Base-by-base conservation (phyloP, 441 rosid genomes). In the Geranium incanum region DNA sequence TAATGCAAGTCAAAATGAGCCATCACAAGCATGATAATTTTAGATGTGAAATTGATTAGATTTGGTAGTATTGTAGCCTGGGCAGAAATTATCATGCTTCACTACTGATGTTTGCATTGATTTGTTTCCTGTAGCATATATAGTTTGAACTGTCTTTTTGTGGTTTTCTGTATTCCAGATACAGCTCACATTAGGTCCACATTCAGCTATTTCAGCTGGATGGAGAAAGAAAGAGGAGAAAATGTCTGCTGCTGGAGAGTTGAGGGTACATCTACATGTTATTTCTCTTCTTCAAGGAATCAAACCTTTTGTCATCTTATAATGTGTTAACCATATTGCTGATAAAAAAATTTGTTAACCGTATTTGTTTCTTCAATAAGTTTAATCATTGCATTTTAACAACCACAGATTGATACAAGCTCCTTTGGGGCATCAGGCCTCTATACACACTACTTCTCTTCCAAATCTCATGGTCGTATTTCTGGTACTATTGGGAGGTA, bases 401-500 rank as follows among this genome's bases (percentile, higher is more conserved):
- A 21, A 66, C 71, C 73, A 71, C 82, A 95, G 99, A 74, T 92
- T 72, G 93, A 92, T 72, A 72, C 91, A 50, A 85, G 86, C 77
- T 91, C 86, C 79, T 86, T 95, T 66, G 93, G 84, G 77, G 90
- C 81, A 71, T 89, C 95, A 68, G 89, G 93, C 23, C 89, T 82
- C 73, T 95, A 86, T 85, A 88, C 86, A 64, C 85, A 71, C 77
- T 79, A 79, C 70, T 85, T 92, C 75, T 95, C 98, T 19, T 76
- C 91, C 68, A 91, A 87, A 70, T 92, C 97, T 62, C 98, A 91
- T 77, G 95, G 93, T 63, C 95, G 92, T 75, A 75, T 95, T 74
- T 87, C 80, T 18, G 98, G 95, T 66, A 88, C 81, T 81, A 48
- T 89, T 60, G 96, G 96, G 75, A 90, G 97, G 99, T 95, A 84